These are phyloP conservation scores for Barbatosphaeria neglecta DNA, from an alignment of 495 filamentous ascomycete species.

Conservation along the genomic window DNA sequence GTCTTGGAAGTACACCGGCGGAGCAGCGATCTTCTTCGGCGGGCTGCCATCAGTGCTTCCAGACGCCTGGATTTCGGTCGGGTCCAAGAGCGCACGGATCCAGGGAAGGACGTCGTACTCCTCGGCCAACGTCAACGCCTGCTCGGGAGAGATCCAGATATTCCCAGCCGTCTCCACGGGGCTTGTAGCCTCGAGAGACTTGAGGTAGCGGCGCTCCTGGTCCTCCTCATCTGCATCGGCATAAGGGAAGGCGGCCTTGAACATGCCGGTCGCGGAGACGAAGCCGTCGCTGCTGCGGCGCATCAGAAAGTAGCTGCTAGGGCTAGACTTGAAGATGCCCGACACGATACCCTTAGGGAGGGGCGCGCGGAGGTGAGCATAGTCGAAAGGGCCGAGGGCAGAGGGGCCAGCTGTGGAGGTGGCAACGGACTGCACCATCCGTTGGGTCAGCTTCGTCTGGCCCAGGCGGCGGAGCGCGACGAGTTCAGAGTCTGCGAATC, in stretches of 20 bases:
- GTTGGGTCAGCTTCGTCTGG: conserved; percentile 81
- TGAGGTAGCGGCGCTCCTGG: conserved; percentile 76
- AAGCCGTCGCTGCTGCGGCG: conserved; percentile 89
- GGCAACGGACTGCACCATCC: conserved; percentile 51
- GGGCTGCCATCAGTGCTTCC: conserved; percentile 29
- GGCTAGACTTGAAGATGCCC: conserved; percentile 78
- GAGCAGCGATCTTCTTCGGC: conserved; percentile 57
- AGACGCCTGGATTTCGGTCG: conserved; percentile 47
- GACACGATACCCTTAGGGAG: conserved; percentile 80
- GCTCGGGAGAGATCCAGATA: conserved; percentile 81
- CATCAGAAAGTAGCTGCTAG: conserved; percentile 95
- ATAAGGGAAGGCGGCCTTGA: conserved; percentile 97
- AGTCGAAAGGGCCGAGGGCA: conserved; percentile 79
- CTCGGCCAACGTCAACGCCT: conserved; percentile 72
- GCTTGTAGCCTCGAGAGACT: conserved; percentile 63
- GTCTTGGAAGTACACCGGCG: conserved; percentile 46
- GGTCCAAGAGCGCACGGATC: conserved; percentile 82
- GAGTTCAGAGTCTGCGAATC: conserved; percentile 59
- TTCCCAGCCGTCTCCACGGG: conserved; percentile 91
- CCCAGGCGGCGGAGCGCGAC: conserved; percentile 77
- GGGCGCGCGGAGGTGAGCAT: conserved; percentile 86
- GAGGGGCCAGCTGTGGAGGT: conserved; percentile 55
- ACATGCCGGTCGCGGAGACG: conserved; percentile 96
- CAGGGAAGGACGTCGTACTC: conserved; percentile 72
- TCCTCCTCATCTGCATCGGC: conserved; percentile 76